Evolutionary conservation across 495 filamentous ascomycete genomes (phyloP).

Genomic region (Ramalina intermedia): DNA sequence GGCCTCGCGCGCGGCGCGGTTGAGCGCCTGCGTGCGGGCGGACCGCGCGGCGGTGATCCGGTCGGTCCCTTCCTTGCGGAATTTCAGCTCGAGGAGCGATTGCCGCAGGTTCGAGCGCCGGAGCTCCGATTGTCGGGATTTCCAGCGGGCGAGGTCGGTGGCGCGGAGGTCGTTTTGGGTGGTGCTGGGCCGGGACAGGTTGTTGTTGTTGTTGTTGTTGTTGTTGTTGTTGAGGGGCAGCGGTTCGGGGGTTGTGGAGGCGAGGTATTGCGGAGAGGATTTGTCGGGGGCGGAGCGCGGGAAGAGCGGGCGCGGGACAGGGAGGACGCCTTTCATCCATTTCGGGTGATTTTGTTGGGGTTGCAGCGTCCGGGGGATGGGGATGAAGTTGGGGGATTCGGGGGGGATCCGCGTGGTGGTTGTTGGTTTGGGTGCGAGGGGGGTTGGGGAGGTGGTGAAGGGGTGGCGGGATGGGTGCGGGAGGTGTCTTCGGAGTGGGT

Average conservation of each 20-base stretch:
- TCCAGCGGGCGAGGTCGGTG: constrained; percentile 45
- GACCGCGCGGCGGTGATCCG: constrained; percentile 22
- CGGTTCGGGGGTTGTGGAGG: constrained; percentile 27
- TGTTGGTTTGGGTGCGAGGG: not conserved
- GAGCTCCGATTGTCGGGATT: constrained; percentile 41
- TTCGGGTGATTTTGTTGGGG: constrained; percentile 29
- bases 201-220: too few species aligned
- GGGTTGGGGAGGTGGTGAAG: constrained; percentile 5
- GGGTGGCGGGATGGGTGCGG: not conserved
- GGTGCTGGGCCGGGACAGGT: too few species aligned
- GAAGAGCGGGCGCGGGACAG: constrained; percentile 54
- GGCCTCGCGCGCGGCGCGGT: constrained; percentile 31
- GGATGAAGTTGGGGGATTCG: constrained; percentile 60
- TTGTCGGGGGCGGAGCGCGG: constrained; percentile 28
- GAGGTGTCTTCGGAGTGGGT: not conserved
- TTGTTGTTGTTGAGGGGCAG: too few species aligned
- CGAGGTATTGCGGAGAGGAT: constrained; percentile 37
- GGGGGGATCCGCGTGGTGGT: constrained; percentile 30
- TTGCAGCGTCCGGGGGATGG: constrained; percentile 42
- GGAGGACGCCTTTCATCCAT: constrained; percentile 55
- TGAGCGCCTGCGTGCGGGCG: constrained; percentile 23
- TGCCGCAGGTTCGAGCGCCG: constrained; percentile 50
- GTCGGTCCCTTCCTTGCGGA: constrained; percentile 37
- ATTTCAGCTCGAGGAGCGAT: constrained; percentile 41
- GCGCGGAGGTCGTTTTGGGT: constrained; percentile 25